Percentiles rank a stretch among this genome's conserved stretches.
These are phyloP conservation scores for Colletotrichum sp. DNA, from an alignment of 2,329 filamentous ascomycete species.

Conservation along the genomic window DNA sequence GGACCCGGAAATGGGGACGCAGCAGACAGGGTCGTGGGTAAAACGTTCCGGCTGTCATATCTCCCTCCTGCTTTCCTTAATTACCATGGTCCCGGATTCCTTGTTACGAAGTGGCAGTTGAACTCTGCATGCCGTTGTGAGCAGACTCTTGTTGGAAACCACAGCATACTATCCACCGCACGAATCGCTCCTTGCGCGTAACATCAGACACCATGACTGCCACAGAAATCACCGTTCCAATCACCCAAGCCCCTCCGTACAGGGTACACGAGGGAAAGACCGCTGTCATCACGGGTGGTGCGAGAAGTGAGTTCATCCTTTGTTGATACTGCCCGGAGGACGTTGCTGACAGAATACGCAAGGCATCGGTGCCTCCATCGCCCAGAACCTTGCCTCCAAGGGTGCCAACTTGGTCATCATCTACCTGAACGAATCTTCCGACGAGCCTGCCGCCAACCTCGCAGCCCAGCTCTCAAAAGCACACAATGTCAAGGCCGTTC, in stretches of 20 bases:
- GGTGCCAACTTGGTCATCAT: constrained; percentile 64
- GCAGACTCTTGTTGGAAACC: not conserved
- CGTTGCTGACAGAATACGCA: not conserved
- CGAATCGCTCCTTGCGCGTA: not conserved
- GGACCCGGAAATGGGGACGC: not conserved
- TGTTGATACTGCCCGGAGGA: not conserved
- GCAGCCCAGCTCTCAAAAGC: constrained; percentile 48
- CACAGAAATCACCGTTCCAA: constrained; percentile 2
- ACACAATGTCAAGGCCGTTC: constrained; percentile 55
- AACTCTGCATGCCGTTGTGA: not conserved
- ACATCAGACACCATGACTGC: constrained; percentile 5
- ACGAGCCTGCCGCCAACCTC: constrained; percentile 49
- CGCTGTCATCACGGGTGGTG: constrained; percentile 57
- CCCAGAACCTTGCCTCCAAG: constrained; percentile 62
- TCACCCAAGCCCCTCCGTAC: constrained; percentile 19
- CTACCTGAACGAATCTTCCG: constrained; percentile 63
- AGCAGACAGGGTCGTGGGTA: not conserved
- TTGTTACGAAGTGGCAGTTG: not conserved
- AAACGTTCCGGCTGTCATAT: not conserved
- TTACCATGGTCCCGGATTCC: constrained; percentile 1
- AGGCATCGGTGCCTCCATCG: constrained; percentile 68
- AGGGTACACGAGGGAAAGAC: constrained; percentile 48
- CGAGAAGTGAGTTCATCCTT: constrained; percentile 42
- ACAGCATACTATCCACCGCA: not conserved
- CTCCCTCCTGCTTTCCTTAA: not conserved